Evolutionary conservation across 164 flowering plant genomes (phyloP).

Genomic region (Protea cynaroides): DNA sequence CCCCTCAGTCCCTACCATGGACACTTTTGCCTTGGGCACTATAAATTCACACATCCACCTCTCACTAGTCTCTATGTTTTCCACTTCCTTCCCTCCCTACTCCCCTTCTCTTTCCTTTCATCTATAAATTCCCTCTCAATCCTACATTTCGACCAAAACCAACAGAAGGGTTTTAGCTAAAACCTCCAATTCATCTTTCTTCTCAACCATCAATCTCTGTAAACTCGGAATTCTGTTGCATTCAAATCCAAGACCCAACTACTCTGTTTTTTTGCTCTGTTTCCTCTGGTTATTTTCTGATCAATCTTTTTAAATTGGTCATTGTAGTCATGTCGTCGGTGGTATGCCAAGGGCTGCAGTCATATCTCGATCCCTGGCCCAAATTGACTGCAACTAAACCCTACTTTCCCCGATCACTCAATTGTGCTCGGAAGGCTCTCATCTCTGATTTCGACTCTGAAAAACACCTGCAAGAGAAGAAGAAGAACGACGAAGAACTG

Average conservation of each 20-base stretch:
- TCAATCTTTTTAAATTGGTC: neutral
- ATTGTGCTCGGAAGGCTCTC: slow-evolving; percentile 7
- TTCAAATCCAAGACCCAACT: slow-evolving; percentile 3
- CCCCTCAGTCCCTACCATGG: slow-evolving; percentile 8
- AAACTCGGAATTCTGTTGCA: neutral
- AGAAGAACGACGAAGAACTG: neutral
- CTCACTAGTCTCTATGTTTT: slow-evolving; percentile 19
- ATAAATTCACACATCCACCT: slow-evolving; percentile 40
- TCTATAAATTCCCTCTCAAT: neutral
- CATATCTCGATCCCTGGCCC: slow-evolving; percentile 42
- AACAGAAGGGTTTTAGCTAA: neutral
- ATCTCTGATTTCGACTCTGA: slow-evolving; percentile 5
- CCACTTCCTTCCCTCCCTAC: slow-evolving; percentile 2
- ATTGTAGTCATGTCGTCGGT: slow-evolving; percentile 28
- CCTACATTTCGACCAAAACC: neutral
- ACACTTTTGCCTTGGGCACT: slow-evolving; percentile 33
- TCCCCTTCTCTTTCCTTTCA: slow-evolving; percentile 8
- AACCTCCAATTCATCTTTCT: neutral
- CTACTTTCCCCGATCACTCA: slow-evolving; percentile 14
- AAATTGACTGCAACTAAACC: slow-evolving; percentile 30
- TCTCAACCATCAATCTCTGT: neutral
- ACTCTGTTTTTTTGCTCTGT: slow-evolving; percentile 5
- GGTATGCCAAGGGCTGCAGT: slow-evolving; percentile 33
- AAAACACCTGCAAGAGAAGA: slow-evolving; percentile 6
- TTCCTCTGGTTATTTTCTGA: slow-evolving; percentile 3